A percentile compares a stretch with the other conserved stretches of the same genome.
These are phyloP conservation scores for Paracoccidioides lutzii DNA, from an alignment of 2,329 filamentous ascomycete genomes.

Conservation along the genomic window DNA sequence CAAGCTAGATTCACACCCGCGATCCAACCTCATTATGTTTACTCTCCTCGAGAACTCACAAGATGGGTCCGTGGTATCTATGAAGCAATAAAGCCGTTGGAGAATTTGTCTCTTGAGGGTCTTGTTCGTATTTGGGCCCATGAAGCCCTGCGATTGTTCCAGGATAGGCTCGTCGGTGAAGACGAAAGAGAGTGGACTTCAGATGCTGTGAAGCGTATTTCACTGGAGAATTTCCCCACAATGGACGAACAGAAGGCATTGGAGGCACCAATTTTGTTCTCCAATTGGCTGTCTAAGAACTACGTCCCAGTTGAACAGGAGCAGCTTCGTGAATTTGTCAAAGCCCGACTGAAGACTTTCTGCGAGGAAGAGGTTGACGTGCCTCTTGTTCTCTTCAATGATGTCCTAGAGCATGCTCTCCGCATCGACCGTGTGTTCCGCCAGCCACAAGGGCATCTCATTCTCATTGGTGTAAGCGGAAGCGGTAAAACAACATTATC, in stretches of 20 bases:
- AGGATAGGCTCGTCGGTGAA: conserved; percentile 88
- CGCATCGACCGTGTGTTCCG: conserved; percentile 98
- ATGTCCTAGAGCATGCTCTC: conserved; percentile 93
- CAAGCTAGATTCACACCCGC: conserved; percentile 89
- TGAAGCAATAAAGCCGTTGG: conserved; percentile 86
- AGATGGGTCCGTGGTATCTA: conserved; percentile 97
- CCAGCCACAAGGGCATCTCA: conserved; percentile 94
- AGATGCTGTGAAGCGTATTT: conserved; percentile 72
- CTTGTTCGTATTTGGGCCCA: conserved; percentile 96
- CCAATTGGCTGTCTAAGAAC: conserved; percentile 98
- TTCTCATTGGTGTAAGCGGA: conserved; percentile 95
- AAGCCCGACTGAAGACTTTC: conserved; percentile 92
- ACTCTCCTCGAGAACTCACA: conserved; percentile 95
- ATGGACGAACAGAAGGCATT: conserved; percentile 83
- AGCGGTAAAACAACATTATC: conserved; percentile 97
- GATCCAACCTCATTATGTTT: conserved; percentile 97
- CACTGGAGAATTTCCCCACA: conserved; percentile 85
- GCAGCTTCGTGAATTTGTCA: conserved; percentile 90
- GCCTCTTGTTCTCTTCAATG: conserved; percentile 96
- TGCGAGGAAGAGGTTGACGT: conserved; percentile 99
- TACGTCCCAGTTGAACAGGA: conserved; percentile 95
- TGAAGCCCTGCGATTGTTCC: conserved; percentile 89
- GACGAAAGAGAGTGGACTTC: conserved; percentile 94
- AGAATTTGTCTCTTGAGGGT: conserved; percentile 76
- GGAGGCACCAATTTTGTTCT: conserved; percentile 88